A percentile compares a stretch with the other conserved stretches of the same genome.
phyloP scores from a whole-genome alignment of 2,329 filamentous ascomycete species.

The Tolypocladium endophyticum region DNA sequence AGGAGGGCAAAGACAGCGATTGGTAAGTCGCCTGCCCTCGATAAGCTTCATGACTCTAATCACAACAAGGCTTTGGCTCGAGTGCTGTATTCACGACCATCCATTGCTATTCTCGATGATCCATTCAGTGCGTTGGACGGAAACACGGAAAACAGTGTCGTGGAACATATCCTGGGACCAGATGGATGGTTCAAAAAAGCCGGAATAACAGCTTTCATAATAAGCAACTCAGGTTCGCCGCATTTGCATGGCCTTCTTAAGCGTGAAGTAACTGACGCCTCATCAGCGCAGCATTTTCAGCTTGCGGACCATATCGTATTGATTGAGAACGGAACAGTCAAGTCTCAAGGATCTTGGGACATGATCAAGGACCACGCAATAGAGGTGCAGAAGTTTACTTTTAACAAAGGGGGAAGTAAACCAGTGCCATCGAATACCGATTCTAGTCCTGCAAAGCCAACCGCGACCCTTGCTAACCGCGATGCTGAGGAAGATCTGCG shows the following conservation, averaged over 20 bases:
- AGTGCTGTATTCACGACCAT: background rate
- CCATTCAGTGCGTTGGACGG: conserved; percentile 9
- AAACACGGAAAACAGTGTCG: conserved; percentile 5
- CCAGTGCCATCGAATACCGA: background rate
- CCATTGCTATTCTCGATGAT: conserved; percentile 8
- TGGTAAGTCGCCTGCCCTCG: background rate
- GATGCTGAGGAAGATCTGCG: background rate
- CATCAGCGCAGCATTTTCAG: background rate
- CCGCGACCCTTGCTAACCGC: background rate
- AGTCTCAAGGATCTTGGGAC: background rate
- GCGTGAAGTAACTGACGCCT: background rate
- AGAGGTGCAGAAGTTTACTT: background rate
- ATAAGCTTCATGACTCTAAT: background rate
- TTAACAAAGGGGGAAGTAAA: background rate
- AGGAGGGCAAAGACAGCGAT: background rate
- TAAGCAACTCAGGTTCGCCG: background rate
- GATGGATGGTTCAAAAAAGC: background rate
- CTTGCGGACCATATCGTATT: background rate
- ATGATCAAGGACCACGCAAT: background rate
- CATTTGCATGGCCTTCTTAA: background rate
- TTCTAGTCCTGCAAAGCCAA: background rate
- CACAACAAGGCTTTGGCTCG: background rate
- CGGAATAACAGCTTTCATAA: background rate
- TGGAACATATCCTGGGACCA: conserved; percentile 4
- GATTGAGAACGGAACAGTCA: background rate